Base-by-base conservation (phyloP, 2,329 filamentous ascomycete species). In the Graphium sp. region DNA sequence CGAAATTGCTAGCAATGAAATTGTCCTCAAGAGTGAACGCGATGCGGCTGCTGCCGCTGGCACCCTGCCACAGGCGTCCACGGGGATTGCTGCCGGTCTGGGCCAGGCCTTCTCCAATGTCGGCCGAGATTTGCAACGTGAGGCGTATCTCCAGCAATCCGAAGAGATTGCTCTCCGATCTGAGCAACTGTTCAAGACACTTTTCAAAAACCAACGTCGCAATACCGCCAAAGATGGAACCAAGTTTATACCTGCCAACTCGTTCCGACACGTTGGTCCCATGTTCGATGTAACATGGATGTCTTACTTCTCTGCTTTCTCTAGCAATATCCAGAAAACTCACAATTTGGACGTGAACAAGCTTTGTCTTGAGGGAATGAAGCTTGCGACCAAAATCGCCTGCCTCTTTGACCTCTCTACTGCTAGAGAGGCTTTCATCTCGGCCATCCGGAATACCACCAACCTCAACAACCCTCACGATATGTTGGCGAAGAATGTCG, bases 241-340 rank as follows among this genome's bases (percentile, higher is more conserved):
- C 62, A 53, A 74, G 59, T 98, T 89, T 50, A 91, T 98, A 31
- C 80, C 83, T 2, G 89, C 89, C 4, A 89, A 83, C 2, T 95
- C 85, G 0, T 85, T 83, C 48, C 87, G 83, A 41, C 89, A 98
- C 48, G 80, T 94, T 28, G 89, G 89, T 0, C 84, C 89, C 1
- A 98, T 98, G 89, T 95, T 98, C 45, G 85, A 93, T 42, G 84
- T 93, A 15, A 91, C 84, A 0, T 98, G 89, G 89, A 98, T 95
- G 87, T 93, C 87, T 7, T 91, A 94, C 50, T 78, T 98, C 44
- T 95, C 87, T 5, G 85, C 85, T 0, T 65, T 98, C 16, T 94
- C 87, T 2, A 85, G 81, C 28, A 81, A 91, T 40, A 85, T 89
- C 48, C 89, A 95, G 41, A 85, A 93, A 45, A 79, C 82, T 0